Base-by-base conservation (phyloP, 805 yeast species). In the Kuraishia piskuri region DNA sequence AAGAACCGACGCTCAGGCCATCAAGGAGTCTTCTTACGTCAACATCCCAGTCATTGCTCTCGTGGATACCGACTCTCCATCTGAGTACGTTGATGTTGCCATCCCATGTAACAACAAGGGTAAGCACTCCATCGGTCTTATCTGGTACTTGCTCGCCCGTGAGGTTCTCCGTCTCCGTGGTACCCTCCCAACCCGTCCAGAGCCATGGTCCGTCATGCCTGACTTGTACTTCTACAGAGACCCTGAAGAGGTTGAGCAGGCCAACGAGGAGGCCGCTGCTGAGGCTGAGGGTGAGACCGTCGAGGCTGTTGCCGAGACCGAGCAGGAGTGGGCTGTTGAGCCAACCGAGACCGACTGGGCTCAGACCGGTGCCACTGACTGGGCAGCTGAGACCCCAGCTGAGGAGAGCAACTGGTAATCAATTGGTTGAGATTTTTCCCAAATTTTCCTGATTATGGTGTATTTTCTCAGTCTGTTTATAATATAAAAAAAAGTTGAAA, bases 221-320 rank as follows among this genome's bases (percentile, higher is more conserved):
- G 99, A 94, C 83, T 86, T 94, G 78, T 94, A 91, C 91, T 94
- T 94, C 91, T 94, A 94, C 97, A 94, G 99, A 86, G 97, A 94
- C 83, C 99, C 99, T 73, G 98, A 92, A 83, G 99, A 94, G 81
- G 87, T 88, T 77, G 83, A 82, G 69, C 79, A 79, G 60, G 79
- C 77, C 63, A 75, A 74, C 61, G 87, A 79, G 68, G 82, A 78
- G 65, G 80, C 76, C 66, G 82, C 80, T 67, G 88, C 82, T 71
- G 86, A 78, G 68, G 79, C 76, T 63, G 83, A 79, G 68, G 76
- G 73, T 60, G 85, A 77, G 67, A 83, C 77, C 63, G 86, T 78
- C 71, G 79, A 79, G 60, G 82, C 76, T 68, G 79, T 74, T 61
- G 85, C 75, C 68, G 85, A 86, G 82, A 84, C 84, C 68, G 80